Conservation (phyloP, 1,284 basidiomycete genomes). For the Pulveroboletus ridleyi region DNA sequence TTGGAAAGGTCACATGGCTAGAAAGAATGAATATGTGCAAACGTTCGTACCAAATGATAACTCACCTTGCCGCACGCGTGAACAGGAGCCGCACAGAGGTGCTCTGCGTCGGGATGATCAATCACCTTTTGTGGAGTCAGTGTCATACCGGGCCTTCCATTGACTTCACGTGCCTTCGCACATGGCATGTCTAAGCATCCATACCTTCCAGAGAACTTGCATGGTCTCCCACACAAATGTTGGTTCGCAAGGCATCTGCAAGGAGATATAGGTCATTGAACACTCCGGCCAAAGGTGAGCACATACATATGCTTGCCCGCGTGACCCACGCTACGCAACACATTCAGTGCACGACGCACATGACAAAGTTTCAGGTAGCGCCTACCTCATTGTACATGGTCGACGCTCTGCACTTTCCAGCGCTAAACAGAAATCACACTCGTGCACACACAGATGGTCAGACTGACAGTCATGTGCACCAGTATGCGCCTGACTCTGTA, state of each 20-base stretch:
- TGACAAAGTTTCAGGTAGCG: constrained; percentile 5
- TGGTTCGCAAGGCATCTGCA: constrained; percentile 52
- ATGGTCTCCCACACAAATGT: constrained; percentile 59
- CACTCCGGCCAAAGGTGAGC: constrained; percentile 7
- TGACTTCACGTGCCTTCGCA: constrained; percentile 45
- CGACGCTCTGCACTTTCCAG: constrained; percentile 37
- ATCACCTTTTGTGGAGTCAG: constrained; percentile 41
- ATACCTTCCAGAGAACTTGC: constrained; percentile 46
- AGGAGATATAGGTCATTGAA: neutral
- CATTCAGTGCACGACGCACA: neutral
- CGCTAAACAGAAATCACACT: constrained; percentile 50
- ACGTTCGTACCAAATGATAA: neutral
- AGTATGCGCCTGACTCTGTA: constrained; percentile 50
- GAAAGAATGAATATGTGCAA: neutral
- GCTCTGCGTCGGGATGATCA: constrained; percentile 52
- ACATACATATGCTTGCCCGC: constrained; percentile 56
- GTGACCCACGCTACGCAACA: constrained; percentile 56
- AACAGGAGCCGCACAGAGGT: constrained; percentile 55
- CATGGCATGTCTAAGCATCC: constrained; percentile 59
- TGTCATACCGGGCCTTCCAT: neutral
- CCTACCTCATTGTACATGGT: constrained; percentile 53
- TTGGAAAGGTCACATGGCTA: constrained; percentile 53
- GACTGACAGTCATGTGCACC: constrained; percentile 56
- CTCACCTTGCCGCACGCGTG: constrained; percentile 64
- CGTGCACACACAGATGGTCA: constrained; percentile 48